These are phyloP conservation scores for Malus asiatica DNA, from an alignment of 306 rosid species.

Conservation along the genomic window DNA sequence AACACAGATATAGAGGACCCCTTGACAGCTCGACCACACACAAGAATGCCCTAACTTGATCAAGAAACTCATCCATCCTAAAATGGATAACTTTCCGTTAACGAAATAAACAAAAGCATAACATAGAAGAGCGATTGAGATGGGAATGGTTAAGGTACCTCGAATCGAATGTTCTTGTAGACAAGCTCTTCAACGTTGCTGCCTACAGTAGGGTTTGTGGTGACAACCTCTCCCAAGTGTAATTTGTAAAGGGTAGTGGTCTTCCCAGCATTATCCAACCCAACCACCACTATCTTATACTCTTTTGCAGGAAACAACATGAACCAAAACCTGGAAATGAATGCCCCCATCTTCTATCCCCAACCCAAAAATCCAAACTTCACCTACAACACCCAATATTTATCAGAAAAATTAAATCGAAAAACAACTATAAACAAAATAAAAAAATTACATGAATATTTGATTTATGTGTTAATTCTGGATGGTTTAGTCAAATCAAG, in stretches of 20 bases:
- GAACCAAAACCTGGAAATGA: slow-evolving; percentile 78
- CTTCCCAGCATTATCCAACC: slow-evolving; percentile 94
- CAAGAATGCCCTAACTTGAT: background rate
- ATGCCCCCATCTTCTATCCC: slow-evolving; percentile 60
- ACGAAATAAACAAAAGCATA: background rate
- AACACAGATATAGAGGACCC: background rate
- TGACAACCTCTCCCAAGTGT: slow-evolving; percentile 96
- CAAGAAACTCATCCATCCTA: background rate
- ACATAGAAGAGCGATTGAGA: background rate
- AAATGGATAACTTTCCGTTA: background rate
- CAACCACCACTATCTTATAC: slow-evolving; percentile 91
- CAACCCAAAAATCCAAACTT: slow-evolving; percentile 21
- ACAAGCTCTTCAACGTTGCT: slow-evolving; percentile 98
- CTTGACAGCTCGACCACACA: background rate
- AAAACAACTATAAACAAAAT: background rate
- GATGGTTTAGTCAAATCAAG: background rate
- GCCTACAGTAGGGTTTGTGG: slow-evolving; percentile 94
- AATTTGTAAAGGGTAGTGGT: slow-evolving; percentile 94
- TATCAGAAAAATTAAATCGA: background rate
- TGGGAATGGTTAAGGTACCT: slow-evolving; percentile 34
- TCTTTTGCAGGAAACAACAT: slow-evolving; percentile 90
- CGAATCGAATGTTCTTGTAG: slow-evolving; percentile 89
- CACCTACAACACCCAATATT: slow-evolving; percentile 3
- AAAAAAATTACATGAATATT: background rate
- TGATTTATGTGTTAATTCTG: background rate